Evolutionary conservation across 352 stramenopile genomes (phyloP).

Genomic region (Phytophthora europaea): DNA sequence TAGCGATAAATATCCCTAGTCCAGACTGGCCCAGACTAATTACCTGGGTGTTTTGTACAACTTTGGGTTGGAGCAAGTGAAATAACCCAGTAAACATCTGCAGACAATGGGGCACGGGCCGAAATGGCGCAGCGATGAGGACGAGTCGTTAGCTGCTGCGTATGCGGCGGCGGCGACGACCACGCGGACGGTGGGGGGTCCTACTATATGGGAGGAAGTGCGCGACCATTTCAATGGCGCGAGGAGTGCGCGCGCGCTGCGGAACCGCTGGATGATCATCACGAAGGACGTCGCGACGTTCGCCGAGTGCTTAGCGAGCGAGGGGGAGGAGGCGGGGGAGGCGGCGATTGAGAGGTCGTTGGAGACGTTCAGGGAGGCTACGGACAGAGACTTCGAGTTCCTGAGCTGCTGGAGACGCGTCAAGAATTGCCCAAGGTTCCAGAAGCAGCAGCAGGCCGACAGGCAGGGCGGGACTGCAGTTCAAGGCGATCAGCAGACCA

Average conservation of each 20-base stretch:
- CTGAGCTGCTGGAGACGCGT: background rate
- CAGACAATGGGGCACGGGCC: background rate
- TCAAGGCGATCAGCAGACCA: background rate
- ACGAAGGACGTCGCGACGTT: background rate
- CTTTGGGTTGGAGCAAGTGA: no score
- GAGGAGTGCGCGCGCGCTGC: background rate
- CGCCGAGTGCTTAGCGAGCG: background rate
- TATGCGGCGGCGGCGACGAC: background rate
- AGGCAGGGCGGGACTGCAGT: background rate
- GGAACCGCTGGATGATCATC: background rate
- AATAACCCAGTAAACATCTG: no score
- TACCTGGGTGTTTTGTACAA: no score
- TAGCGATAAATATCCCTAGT: no score
- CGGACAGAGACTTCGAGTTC: background rate
- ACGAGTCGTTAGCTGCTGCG: background rate
- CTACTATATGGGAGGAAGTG: background rate
- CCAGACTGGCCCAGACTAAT: no score
- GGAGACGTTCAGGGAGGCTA: background rate
- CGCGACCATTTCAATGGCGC: background rate
- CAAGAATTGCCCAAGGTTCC: background rate
- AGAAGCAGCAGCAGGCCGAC: background rate
- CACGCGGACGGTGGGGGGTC: no score
- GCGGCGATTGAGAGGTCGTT: background rate
- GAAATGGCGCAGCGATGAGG: background rate
- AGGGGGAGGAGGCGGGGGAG: background rate